A percentile compares a stretch with the other conserved stretches of the same genome.
Evolutionary conservation across 257 asterid species (phyloP).

Genomic region (Salvia splendens): DNA sequence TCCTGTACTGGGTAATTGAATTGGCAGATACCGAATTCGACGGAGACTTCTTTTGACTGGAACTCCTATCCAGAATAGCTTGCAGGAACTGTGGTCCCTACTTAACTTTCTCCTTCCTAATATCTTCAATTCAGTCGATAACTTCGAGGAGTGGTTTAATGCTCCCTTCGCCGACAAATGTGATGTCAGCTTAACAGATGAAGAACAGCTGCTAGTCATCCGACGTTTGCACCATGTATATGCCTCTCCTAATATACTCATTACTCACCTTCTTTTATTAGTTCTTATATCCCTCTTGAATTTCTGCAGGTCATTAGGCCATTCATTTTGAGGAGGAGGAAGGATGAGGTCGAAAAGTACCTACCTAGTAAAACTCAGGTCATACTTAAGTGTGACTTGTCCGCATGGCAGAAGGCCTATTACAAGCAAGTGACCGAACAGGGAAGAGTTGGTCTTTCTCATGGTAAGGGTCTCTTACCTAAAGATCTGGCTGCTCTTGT

Average conservation of each 20-base stretch:
- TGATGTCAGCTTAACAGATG: conserved; percentile 82
- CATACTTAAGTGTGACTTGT: conserved; percentile 91
- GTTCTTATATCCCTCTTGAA: conserved; percentile 21
- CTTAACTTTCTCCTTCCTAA: conserved; percentile 96
- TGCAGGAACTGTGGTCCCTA: conserved; percentile 96
- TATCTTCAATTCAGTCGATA: conserved; percentile 84
- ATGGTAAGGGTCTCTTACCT: conserved; percentile 47
- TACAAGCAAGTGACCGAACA: conserved; percentile 91
- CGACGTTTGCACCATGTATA: conserved; percentile 96
- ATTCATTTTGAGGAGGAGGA: conserved; percentile 92
- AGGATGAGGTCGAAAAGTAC: conserved; percentile 95
- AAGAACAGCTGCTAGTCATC: conserved; percentile 81
- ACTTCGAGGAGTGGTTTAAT: conserved; percentile 98
- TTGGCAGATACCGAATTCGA: conserved; percentile 80
- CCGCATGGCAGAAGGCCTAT: conserved; percentile 93
- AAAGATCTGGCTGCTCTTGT: not conserved
- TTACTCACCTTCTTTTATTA: not conserved
- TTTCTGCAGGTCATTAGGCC: conserved; percentile 88
- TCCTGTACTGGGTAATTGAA: conserved; percentile 35
- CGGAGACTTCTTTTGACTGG: conserved; percentile 96
- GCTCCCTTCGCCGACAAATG: conserved; percentile 95
- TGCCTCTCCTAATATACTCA: conserved; percentile 15
- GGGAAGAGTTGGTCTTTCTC: conserved; percentile 91
- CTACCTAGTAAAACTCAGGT: conserved; percentile 95
- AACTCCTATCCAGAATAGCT: conserved; percentile 96